Evolutionary conservation across 805 yeast genomes (phyloP).

Genomic region (Monosporozyma aquatica): DNA sequence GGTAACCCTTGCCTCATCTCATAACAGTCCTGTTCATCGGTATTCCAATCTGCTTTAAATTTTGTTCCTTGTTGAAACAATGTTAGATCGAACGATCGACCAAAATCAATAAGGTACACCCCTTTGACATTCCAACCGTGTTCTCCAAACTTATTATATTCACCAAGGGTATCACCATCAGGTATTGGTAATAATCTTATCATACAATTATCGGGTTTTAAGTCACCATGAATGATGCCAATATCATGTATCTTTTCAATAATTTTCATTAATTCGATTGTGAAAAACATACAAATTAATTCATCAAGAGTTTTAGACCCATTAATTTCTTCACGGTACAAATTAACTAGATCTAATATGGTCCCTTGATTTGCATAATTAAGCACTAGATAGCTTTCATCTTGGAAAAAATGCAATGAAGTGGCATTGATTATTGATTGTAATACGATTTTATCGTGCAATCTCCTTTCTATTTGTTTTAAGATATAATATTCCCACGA

Average conservation of each 20-base stretch:
- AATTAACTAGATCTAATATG: conserved; percentile 55
- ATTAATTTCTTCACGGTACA: conserved; percentile 28
- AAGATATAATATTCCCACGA: conserved; percentile 79
- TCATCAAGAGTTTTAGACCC: conserved; percentile 44
- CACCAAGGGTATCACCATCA: conserved; percentile 11
- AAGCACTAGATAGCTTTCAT: conserved; percentile 60
- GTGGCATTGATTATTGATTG: conserved; percentile 42
- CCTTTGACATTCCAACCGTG: conserved; percentile 47
- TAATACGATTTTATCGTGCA: conserved; percentile 20
- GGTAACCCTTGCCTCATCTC: conserved; percentile 51
- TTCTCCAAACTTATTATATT: conserved; percentile 30
- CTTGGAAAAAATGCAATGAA: conserved; percentile 46
- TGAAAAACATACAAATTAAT: conserved; percentile 47
- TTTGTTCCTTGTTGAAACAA: conserved; percentile 42
- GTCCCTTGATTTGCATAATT: conserved; percentile 68
- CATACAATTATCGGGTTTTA: conserved; percentile 85
- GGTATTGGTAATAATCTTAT: conserved; percentile 36
- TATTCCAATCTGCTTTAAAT: conserved; percentile 52
- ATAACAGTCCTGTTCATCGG: conserved; percentile 63
- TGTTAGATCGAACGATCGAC: conserved; percentile 64
- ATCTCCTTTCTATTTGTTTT: conserved; percentile 42
- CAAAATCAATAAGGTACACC: conserved; percentile 67
- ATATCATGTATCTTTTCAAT: conserved; percentile 53
- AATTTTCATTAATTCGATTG: conserved; percentile 53
- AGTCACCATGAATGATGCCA: conserved; percentile 74